A percentile compares a stretch with the other conserved stretches of the same genome.
Evolutionary conservation across 805 yeast species (phyloP).

Genomic region (Grigorovia humatica): DNA sequence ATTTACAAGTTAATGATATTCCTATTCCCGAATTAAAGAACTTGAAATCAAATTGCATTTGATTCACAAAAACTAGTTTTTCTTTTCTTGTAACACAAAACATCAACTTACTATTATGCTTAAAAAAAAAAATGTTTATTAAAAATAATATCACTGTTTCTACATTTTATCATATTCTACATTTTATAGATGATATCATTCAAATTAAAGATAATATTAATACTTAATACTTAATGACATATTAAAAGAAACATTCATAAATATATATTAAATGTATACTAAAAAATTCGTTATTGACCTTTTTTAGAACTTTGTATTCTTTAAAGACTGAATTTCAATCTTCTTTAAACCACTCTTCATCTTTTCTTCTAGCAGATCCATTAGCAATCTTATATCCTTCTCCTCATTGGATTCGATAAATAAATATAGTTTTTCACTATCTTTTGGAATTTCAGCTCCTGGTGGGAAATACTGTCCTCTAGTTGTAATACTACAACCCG

Average conservation of each 20-base stretch:
- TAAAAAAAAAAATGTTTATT: background rate
- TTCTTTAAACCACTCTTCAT: conserved; percentile 48
- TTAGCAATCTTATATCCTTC: conserved; percentile 47
- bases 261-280: background rate
- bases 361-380: conserved; percentile 42
- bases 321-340: conserved; percentile 36
- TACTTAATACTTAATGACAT: background rate
- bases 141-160: background rate
- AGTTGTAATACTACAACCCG: conserved; percentile 68
- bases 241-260: background rate
- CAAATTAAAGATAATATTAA: background rate
- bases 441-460: conserved; percentile 42
- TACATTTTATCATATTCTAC: conserved; percentile 4
- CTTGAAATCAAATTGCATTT: conserved; percentile 22
- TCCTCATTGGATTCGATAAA: conserved; percentile 68
- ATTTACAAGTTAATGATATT: conserved; percentile 31
- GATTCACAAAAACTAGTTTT: background rate
- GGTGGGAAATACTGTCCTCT: conserved; percentile 70
- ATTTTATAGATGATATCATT: conserved; percentile 3
- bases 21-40: conserved; percentile 33
- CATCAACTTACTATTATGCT: background rate
- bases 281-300: background rate
- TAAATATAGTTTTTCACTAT: conserved; percentile 67
- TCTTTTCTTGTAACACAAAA: background rate
- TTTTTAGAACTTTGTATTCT: conserved; percentile 38